phyloP scores from a whole-genome alignment of 148 eudicot genomes.

The Dianthus caryophyllus region DNA sequence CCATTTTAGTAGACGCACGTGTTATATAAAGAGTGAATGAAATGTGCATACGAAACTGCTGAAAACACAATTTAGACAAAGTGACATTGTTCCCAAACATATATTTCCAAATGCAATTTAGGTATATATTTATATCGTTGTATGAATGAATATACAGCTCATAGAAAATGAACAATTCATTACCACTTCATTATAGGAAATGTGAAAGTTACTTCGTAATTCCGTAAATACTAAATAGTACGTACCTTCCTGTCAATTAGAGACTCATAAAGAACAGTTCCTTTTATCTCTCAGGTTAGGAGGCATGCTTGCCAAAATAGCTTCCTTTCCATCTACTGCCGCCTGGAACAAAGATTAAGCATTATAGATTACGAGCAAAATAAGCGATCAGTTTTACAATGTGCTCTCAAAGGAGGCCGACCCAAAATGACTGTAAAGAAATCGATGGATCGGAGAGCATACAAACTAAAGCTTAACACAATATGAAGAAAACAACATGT shows the following conservation, averaged over 20 bases:
- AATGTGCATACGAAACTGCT: neutral
- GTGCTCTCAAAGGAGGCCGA: no score
- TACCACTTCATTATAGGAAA: no score
- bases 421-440: no score
- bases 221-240: neutral
- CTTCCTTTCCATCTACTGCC: constrained; percentile 82
- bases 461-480: neutral
- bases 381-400: no score
- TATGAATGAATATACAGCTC: neutral
- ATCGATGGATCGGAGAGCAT: neutral
- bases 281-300: constrained; percentile 62
- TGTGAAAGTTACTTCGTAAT: no score
- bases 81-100: neutral
- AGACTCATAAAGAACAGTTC: constrained; percentile 57
- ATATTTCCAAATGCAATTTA: neutral
- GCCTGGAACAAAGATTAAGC: constrained; percentile 40
- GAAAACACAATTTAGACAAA: constrained; percentile 3
- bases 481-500: no score
- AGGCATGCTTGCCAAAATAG: constrained; percentile 72
- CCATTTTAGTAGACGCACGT: constrained; percentile 37
- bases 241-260: constrained; percentile 89
- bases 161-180: no score
- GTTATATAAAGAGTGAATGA: neutral
- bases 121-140: neutral
- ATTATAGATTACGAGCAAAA: neutral